Base-by-base conservation (phyloP, 2,329 filamentous ascomycete genomes). In the Akanthomyces uredinophilus region DNA sequence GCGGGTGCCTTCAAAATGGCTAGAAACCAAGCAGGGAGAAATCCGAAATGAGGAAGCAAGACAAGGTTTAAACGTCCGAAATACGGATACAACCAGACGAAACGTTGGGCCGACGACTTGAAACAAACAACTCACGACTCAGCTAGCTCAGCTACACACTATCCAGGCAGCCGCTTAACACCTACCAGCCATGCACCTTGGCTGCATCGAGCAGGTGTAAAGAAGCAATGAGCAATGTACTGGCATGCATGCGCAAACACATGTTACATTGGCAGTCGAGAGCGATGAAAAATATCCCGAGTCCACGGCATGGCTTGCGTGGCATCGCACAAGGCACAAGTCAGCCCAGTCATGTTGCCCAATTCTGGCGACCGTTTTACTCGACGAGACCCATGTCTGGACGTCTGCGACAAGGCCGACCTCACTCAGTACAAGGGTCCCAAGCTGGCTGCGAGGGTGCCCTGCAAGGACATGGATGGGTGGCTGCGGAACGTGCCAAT, bases 91-190 rank as follows among this genome's bases (percentile, higher is more conserved):
- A 58, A 41, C 55, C 20, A 58, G 32, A 39, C 54, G 22, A 50
- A 50, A 11, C 32, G 44, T 41, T 41, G 55, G 46, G 22, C 46
- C 35, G 39, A 32, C 55, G 20, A 16, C 44, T 50, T 41, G 44
- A 22, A 22, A 58, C 55, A 50, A 58, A 58, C 44, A 50, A 22
- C 24, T 35, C 32, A 41, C 44, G 55, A 50, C 55, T 49, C 46
- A 58, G 55, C 55, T 14, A 4, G 46, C 22, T 50, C 46, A 35
- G 35, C 55, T 58, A 22, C 13, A 27, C 20, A 49, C 41, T 44
- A 4, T n/a, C 24, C 24, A 49, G 46, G 46, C 46, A 49, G 22
- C 46, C 46, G 46, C 24, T 29, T 24, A 16, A 49, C 18, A 27
- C 24, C 46, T 29, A 27, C 24, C 46, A 29, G 35, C 55, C 44